Base-by-base conservation (phyloP, 495 filamentous ascomycete species). In the Tuber borchii region DNA sequence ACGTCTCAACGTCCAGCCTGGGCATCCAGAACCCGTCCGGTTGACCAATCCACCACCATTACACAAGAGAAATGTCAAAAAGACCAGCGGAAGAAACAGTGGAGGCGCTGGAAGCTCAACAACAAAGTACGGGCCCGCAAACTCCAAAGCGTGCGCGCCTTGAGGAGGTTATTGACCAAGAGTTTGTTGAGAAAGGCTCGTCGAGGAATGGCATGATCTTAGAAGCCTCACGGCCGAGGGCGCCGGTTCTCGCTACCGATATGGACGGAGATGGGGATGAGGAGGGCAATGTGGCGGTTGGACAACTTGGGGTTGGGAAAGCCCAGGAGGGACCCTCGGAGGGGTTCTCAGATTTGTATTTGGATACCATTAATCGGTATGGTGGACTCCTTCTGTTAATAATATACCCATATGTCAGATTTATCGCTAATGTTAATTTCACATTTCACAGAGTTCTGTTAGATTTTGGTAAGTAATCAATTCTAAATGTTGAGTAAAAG, bases 321-420 rank as follows among this genome's bases (percentile, higher is more conserved):
- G 73, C 73, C 68, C 93, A 97, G 84, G 85, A 86, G 45, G 92
- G 90, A 42, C 95, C 95, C 26, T 88, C 91, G 51, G 93, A 91
- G 85, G 95, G 96, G 73, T 98, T 97, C 84, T 90, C 90, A 76
- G 96, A 99, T 84, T 89, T 99, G 44, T 99, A 99, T 83, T 92
- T 99, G 72, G 96, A 99, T 85, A 98, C 95, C 3, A 95, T 99
- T 84, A 90, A 97, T 85, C 93, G 95, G 80, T 81, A 51, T 70
- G 80, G 72, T 26, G 37, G 12, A 34, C 56, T 7, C 56, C 42
- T 73, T 48, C 43, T 9, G 7, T 5, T 17, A 45, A 40, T 37
- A 56, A 31, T 19, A 39, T 22, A 40, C 34, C 31, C 2, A 8
- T 19, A 43, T 37, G 12, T 20, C 5, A 2, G 20, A 34, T 44